Evolutionary conservation across 169 alveolate species (phyloP).

Genomic region (Cryptosporidium canis): DNA sequence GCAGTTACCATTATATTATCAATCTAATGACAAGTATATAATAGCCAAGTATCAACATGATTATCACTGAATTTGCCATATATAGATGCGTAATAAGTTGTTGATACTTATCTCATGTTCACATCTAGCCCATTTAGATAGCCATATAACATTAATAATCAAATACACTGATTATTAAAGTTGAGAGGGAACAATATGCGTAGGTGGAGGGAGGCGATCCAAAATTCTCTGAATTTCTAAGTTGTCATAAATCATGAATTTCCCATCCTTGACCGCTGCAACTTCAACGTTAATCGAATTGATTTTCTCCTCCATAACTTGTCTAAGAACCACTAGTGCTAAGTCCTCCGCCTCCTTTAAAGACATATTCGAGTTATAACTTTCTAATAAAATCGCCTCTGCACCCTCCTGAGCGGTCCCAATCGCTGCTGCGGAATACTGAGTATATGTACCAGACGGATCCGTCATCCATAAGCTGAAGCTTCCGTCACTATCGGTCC

Average conservation of each 20-base stretch:
- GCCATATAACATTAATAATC: background rate
- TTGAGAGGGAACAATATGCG: slow-evolving; percentile 59
- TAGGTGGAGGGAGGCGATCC: slow-evolving; percentile 70
- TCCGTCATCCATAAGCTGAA: slow-evolving; percentile 96
- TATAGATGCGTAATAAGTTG: background rate
- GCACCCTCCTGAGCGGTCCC: slow-evolving; percentile 98
- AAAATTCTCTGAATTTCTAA: background rate
- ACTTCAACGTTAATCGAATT: slow-evolving; percentile 94
- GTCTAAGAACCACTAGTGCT: slow-evolving; percentile 93
- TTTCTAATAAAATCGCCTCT: slow-evolving; percentile 93
- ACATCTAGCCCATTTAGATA: too few species aligned
- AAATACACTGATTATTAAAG: background rate
- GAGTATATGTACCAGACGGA: slow-evolving; percentile 97
- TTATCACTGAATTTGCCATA: background rate
- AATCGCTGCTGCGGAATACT: slow-evolving; percentile 96
- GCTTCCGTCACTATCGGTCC: slow-evolving; percentile 92
- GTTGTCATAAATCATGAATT: slow-evolving; percentile 27
- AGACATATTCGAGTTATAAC: slow-evolving; percentile 91
- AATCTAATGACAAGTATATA: background rate
- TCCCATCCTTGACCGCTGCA: slow-evolving; percentile 81
- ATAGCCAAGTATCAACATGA: background rate
- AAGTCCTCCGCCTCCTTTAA: slow-evolving; percentile 93
- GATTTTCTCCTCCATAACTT: slow-evolving; percentile 98
- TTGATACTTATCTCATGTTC: background rate
- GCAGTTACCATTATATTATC: background rate